phyloP scores from a whole-genome alignment of 768 basidiomycete genomes.

The Glaciozyma antarctica region DNA sequence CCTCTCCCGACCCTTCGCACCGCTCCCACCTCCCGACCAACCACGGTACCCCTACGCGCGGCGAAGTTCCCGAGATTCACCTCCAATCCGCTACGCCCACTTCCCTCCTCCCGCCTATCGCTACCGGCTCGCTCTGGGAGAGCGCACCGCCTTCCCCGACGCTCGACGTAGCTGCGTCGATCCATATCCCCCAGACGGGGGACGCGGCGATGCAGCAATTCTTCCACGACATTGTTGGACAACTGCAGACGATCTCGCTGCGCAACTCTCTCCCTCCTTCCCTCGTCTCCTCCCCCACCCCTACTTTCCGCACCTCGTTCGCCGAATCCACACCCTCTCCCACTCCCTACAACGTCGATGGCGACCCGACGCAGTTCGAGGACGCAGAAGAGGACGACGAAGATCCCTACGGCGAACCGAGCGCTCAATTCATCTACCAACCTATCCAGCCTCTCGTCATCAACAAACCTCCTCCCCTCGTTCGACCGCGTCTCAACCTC shows the following conservation, averaged over 20 bases:
- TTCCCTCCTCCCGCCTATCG: conserved; percentile 8
- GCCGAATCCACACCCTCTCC: conserved; percentile 5
- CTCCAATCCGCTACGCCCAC: conserved; percentile 35
- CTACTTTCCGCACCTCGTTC: conserved; percentile 14
- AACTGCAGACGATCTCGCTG: too few relatives aligned
- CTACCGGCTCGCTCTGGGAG: conserved; percentile 11
- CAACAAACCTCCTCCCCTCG: conserved; percentile 10
- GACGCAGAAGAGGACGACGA: conserved; percentile 35
- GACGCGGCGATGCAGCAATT: conserved; percentile 72
- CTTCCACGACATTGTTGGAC: conserved; percentile 58
- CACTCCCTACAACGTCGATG: not conserved
- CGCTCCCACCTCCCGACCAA: not conserved
- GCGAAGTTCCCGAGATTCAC: conserved; percentile 32
- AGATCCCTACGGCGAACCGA: conserved; percentile 1
- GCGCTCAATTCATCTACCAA: not conserved
- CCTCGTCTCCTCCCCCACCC: conserved; percentile 15
- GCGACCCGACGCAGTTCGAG: conserved; percentile 29
- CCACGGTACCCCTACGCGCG: not conserved
- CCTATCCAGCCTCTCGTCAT: not conserved
- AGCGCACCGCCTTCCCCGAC: conserved; percentile 27
- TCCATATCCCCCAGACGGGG: conserved; percentile 60
- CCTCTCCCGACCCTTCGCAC: not conserved
- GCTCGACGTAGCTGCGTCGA: conserved; percentile 34
- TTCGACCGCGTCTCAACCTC: conserved; percentile 6
- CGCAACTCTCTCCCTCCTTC: conserved; percentile 38